Conservation (phyloP, 345 rosid species). For the Mangifera indica region DNA sequence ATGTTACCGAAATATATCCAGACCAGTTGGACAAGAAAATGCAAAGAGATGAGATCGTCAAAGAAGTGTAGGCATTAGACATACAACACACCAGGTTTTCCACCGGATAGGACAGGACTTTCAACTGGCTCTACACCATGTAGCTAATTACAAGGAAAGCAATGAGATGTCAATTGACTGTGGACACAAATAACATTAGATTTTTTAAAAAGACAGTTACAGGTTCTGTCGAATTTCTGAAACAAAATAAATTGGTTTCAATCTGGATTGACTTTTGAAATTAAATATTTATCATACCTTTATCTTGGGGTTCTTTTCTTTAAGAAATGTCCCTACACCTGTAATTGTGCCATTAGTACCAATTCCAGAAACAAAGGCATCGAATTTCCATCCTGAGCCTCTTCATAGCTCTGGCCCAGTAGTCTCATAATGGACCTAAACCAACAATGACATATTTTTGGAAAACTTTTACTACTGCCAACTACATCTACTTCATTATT, state of each 20-base stretch:
- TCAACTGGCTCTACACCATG: constrained; percentile 86
- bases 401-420: constrained; percentile 97
- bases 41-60: neutral
- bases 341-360: constrained; percentile 96
- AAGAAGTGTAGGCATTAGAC: neutral
- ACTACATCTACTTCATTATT: neutral
- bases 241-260: neutral
- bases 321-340: constrained; percentile 77
- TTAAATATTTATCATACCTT: constrained; percentile 45
- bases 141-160: constrained; percentile 39
- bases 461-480: constrained; percentile 5
- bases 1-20: constrained; percentile 2
- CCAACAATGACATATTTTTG: neutral
- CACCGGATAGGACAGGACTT: constrained; percentile 78
- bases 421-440: constrained; percentile 81
- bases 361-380: constrained; percentile 86
- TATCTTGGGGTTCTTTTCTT: constrained; percentile 68
- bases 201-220: neutral
- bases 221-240: neutral
- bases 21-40: neutral
- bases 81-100: constrained; percentile 83
- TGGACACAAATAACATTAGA: neutral
- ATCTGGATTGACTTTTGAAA: neutral
- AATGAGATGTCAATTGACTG: constrained; percentile 18
- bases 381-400: constrained; percentile 75